Percentiles rank a stretch among this genome's conserved stretches.
Evolutionary conservation across 805 yeast species (phyloP).

Genomic region (Saccharomyces kudriavzevii): DNA sequence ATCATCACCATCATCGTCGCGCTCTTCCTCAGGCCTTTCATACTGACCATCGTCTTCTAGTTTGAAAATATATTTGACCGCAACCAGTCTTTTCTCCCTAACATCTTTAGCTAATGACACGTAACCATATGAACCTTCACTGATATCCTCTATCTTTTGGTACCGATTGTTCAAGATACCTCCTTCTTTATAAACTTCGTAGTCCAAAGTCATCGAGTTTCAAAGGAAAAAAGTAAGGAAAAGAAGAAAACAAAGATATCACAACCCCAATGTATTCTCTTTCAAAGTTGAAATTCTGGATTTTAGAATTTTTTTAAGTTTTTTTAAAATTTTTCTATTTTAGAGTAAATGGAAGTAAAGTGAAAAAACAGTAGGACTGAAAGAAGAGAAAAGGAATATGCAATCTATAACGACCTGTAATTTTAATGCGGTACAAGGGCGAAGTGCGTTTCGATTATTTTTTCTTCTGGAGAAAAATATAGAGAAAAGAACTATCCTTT

Average conservation of each 20-base stretch:
- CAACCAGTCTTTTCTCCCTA: conserved; percentile 49
- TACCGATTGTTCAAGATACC: conserved; percentile 55
- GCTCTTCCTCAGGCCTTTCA: conserved; percentile 20
- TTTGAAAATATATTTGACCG: conserved; percentile 76
- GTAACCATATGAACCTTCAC: conserved; percentile 89
- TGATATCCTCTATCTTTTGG: conserved; percentile 61
- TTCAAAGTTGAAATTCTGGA: neutral
- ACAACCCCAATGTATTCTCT: neutral
- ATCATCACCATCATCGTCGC: conserved; percentile 21
- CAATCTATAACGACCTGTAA: neutral
- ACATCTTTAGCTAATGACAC: conserved; percentile 80
- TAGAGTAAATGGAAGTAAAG: neutral
- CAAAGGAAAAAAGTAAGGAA: neutral
- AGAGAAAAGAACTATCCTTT: neutral
- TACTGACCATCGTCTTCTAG: conserved; percentile 29
- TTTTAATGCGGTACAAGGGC: neutral
- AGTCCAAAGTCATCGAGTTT: conserved; percentile 23
- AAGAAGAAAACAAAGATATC: neutral
- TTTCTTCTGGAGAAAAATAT: neutral
- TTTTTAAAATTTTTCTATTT: neutral
- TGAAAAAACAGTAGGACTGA: neutral
- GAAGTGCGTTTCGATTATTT: neutral
- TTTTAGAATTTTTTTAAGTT: neutral
- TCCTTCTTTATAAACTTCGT: conserved; percentile 38
- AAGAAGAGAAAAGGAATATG: neutral